Evolutionary conservation across 352 stramenopile genomes (phyloP).

Genomic region (Pythium coloratum): DNA sequence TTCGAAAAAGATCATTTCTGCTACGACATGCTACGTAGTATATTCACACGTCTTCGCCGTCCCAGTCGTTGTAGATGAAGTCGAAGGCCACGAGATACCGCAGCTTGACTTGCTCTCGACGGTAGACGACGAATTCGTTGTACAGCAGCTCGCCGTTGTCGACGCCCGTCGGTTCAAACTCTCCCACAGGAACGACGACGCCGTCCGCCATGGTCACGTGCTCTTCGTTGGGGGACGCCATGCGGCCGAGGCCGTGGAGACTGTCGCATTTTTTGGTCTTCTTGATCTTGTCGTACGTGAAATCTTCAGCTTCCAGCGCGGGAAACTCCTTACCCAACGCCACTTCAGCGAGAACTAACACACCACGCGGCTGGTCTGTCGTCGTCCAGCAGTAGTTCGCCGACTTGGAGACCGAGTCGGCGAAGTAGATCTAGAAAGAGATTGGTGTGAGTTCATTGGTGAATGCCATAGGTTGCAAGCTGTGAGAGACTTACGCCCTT

Average conservation of each 20-base stretch:
- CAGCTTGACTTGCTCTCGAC: conserved; percentile 62
- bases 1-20: no score
- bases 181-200: conserved; percentile 54
- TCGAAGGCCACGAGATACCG: conserved; percentile 60
- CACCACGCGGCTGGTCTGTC: conserved; percentile 52
- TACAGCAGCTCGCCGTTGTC: conserved; percentile 55
- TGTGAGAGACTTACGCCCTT: conserved; percentile 59
- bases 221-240: conserved; percentile 46
- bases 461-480: no score
- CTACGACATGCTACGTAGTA: background rate
- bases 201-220: conserved; percentile 50
- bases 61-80: conserved; percentile 42
- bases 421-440: conserved; percentile 76
- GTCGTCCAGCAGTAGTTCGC: conserved; percentile 83
- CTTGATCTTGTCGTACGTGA: conserved; percentile 50
- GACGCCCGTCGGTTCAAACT: conserved; percentile 50
- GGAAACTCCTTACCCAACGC: conserved; percentile 51
- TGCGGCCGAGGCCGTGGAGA: conserved; percentile 51
- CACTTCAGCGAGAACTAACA: conserved; percentile 68
- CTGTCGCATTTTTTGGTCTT: conserved; percentile 43
- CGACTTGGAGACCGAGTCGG: conserved; percentile 79
- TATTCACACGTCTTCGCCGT: conserved; percentile 13
- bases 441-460: background rate
- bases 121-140: conserved; percentile 81
- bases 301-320: conserved; percentile 51